A percentile compares a stretch with the other conserved stretches of the same genome.
phyloP scores from a whole-genome alignment of 371 early-diverging fungal genomes.

The Mucor mucedo region DNA sequence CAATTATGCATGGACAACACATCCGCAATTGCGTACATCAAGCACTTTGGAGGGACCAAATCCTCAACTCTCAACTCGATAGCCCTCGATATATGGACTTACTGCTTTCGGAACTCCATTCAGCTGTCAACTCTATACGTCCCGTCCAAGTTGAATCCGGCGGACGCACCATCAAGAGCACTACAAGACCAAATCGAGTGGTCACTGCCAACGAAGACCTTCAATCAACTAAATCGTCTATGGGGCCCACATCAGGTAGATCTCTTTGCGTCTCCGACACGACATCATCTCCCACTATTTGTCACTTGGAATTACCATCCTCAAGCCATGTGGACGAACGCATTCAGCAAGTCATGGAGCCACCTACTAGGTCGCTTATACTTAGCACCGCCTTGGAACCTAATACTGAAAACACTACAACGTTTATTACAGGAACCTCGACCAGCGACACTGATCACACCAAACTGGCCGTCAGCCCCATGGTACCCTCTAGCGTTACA shows the following conservation, averaged over 20 bases:
- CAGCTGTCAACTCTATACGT: neutral
- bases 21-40: neutral
- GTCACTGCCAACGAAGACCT: too few relatives aligned
- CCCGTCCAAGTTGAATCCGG: neutral
- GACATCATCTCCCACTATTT: too few relatives aligned
- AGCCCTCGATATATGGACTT: neutral
- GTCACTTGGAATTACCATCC: too few relatives aligned
- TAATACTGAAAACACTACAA: too few relatives aligned
- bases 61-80: neutral
- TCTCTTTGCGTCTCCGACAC: too few relatives aligned
- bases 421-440: neutral
- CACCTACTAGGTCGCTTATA: too few relatives aligned
- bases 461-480: slow-evolving; percentile 28
- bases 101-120: neutral
- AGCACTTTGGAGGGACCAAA: neutral
- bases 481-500: slow-evolving; percentile 22
- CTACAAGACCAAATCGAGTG: neutral
- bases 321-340: too few relatives aligned
- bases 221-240: too few relatives aligned
- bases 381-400: too few relatives aligned
- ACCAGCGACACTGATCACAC: slow-evolving; percentile 25
- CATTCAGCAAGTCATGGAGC: too few relatives aligned
- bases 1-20: neutral
- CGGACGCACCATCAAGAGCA: neutral
- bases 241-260: too few relatives aligned